Evolutionary conservation across 2,329 filamentous ascomycete genomes (phyloP).

Genomic region (Colletotrichum musicola): DNA sequence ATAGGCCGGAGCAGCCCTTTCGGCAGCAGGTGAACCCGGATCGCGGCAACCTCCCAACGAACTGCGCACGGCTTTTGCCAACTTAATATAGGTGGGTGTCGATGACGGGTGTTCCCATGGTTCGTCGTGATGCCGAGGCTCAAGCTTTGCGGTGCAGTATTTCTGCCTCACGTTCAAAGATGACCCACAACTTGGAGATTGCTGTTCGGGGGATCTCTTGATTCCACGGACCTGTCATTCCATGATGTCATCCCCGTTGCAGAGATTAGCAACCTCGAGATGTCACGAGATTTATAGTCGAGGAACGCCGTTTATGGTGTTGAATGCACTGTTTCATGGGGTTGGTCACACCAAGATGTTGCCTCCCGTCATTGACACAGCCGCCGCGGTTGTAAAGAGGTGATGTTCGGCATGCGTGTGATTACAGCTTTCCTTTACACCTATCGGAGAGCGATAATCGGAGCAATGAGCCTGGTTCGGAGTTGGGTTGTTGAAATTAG

Average conservation of each 20-base stretch:
- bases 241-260: slow-evolving; percentile 6
- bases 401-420: no score
- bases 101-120: not conserved
- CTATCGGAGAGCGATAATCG: no score
- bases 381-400: no score
- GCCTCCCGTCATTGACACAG: no score
- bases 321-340: no score
- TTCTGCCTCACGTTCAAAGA: not conserved
- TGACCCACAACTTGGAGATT: not conserved
- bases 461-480: no score
- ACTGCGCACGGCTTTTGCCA: not conserved
- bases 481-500: no score
- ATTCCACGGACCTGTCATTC: slow-evolving; percentile 4
- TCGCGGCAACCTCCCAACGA: not conserved
- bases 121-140: not conserved
- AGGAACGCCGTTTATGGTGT: no score
- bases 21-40: not conserved
- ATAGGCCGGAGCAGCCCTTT: not conserved
- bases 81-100: no score
- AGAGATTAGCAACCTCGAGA: not conserved
- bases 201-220: not conserved
- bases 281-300: not conserved
- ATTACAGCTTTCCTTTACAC: no score
- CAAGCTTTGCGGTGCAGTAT: no score
- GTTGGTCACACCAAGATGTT: no score